Percentiles rank a stretch among this genome's conserved stretches.
phyloP scores from a whole-genome alignment of 768 basidiomycete genomes.

The Mycena kentingensis region DNA sequence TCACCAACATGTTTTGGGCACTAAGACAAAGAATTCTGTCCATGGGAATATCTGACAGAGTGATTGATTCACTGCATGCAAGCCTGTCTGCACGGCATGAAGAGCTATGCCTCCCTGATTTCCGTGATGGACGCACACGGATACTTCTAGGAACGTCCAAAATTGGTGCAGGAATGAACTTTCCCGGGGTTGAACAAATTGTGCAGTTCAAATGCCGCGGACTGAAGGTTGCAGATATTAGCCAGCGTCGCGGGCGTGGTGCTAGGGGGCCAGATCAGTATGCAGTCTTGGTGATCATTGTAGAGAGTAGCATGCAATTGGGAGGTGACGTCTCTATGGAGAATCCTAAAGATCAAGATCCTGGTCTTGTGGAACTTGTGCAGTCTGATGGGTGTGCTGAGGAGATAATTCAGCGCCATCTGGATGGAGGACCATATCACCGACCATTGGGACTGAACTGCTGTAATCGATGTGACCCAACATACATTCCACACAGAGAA shows the following conservation, averaged over 20 bases:
- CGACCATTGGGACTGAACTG: background rate
- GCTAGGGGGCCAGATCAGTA: background rate
- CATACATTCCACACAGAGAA: slow-evolving; percentile 2
- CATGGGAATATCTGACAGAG: slow-evolving; percentile 7
- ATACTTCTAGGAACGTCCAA: slow-evolving; percentile 25
- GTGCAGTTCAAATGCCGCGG: slow-evolving; percentile 21
- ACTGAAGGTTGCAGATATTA: slow-evolving; percentile 16
- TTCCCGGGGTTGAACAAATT: slow-evolving; percentile 18
- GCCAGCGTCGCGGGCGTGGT: slow-evolving; percentile 16
- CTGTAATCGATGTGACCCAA: slow-evolving; percentile 17
- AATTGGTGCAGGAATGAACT: slow-evolving; percentile 27
- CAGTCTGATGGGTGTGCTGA: slow-evolving; percentile 7
- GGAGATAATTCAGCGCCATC: slow-evolving; percentile 17
- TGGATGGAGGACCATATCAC: slow-evolving; percentile 17
- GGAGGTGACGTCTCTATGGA: background rate
- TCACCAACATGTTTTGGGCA: slow-evolving; percentile 29
- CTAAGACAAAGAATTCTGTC: slow-evolving; percentile 5
- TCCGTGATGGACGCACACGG: slow-evolving; percentile 11
- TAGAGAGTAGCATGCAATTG: slow-evolving; percentile 9
- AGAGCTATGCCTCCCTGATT: slow-evolving; percentile 16
- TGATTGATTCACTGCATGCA: slow-evolving; percentile 25
- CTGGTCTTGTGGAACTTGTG: slow-evolving; percentile 5
- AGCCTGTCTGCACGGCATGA: slow-evolving; percentile 25
- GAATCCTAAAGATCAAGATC: background rate
- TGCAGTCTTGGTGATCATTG: slow-evolving; percentile 4